Evolutionary conservation across 2,329 filamentous ascomycete genomes (phyloP), one percentile per base, ranked within the genome.

Genomic region (Trichothecium sympodiale): DNA sequence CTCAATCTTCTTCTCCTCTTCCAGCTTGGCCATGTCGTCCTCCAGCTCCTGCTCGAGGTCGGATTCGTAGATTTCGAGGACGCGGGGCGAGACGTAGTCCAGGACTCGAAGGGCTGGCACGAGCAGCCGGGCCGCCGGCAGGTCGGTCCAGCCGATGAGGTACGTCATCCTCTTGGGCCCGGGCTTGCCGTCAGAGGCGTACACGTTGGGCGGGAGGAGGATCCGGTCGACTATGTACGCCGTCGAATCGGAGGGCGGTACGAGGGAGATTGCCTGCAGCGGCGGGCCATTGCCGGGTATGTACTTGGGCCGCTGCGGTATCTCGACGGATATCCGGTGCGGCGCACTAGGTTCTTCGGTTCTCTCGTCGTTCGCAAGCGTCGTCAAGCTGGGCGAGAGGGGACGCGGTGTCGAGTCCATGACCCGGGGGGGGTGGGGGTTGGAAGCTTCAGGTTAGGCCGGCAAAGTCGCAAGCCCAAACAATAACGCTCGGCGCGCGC

Each of bases 191-290:
- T 63, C 53, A 2, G 46, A 47, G 20, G 51, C 54, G 33, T 49
- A 57, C 28, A 17, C n/a, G 23, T 33, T 36, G 2, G 38, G 34
- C 4, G 67, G 61, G 1, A 71, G 54, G 7, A 74, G 54, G 23
- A 70, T 59, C 43, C 69, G 66, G 33, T 69, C 65, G 41, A 69
- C 49, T 29, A 80, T 79, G 45, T 67, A 73, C n/a, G 69, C 73
- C 8, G 65, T 66, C 30, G 65, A 63, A 43, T 77, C 67, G 47
- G 62, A 52, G 2, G 57, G 49, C 3, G 66, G 71, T 3, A 65
- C 50, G 6, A 77, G 52, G n/a, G 59, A 49, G 13, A 75, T 54
- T 8, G 61, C 64, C 4, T 61, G 61, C 2, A 68, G 51, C 0
- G 63, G 56, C 1, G 71, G 71, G 1, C 67, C 66, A 7, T 61